These are phyloP conservation scores for Knoxia roxburghii DNA, from an alignment of 257 asterid species.

Conservation along the genomic window DNA sequence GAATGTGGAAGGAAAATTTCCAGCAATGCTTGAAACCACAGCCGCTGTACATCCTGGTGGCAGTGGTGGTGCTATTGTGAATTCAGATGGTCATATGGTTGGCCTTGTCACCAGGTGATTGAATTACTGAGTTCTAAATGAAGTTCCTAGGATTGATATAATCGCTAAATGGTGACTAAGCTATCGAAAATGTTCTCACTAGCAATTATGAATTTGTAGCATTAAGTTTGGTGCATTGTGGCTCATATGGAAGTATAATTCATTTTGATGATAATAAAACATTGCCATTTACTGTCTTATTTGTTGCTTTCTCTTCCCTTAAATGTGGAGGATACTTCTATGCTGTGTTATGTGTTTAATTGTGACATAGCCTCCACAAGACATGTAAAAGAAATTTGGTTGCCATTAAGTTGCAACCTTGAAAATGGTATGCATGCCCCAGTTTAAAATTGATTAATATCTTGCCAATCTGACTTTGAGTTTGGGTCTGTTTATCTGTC, in stretches of 20 bases:
- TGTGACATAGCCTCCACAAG: background rate
- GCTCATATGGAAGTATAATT: background rate
- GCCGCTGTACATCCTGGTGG: constrained; percentile 99
- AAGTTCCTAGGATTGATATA: background rate
- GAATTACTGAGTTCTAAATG: background rate
- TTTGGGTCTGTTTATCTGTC: background rate
- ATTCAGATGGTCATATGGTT: constrained; percentile 73
- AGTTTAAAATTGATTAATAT: background rate
- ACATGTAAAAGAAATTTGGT: background rate
- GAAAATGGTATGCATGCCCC: background rate
- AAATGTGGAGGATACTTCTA: background rate
- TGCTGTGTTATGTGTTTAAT: background rate
- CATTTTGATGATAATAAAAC: background rate
- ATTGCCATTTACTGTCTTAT: background rate
- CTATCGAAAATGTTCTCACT: background rate
- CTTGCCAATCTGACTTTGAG: background rate
- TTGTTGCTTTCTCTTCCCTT: background rate
- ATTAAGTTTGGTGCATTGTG: background rate
- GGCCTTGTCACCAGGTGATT: constrained; percentile 96
- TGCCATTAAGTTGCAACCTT: background rate
- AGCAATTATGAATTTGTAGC: background rate
- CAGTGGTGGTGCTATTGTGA: constrained; percentile 96
- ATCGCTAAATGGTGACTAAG: background rate
- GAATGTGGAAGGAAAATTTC: constrained; percentile 33
- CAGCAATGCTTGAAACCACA: constrained; percentile 98